Conservation (phyloP, 805 yeast species). For the Sungouiozyma intestinalis region DNA sequence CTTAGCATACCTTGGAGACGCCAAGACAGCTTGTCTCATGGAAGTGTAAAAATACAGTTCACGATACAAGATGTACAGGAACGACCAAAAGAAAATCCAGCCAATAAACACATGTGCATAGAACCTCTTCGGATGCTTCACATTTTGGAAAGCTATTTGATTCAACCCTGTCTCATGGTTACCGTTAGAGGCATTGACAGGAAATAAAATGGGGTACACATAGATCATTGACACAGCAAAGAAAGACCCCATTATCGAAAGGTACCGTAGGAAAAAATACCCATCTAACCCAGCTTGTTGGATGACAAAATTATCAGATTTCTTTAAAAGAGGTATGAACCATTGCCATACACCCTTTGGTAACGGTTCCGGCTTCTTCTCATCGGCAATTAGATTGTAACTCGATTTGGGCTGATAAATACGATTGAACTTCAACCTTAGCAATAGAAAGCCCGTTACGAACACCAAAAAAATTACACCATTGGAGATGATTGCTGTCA, state of each 20-base stretch:
- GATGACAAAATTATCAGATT: constrained; percentile 65
- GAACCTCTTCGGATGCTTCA: constrained; percentile 48
- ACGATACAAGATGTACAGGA: constrained; percentile 66
- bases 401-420: constrained; percentile 79
- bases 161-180: constrained; percentile 58
- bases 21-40: constrained; percentile 61
- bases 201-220: constrained; percentile 62
- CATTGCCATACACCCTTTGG: constrained; percentile 61
- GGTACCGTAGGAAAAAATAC: constrained; percentile 75
- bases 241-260: constrained; percentile 44
- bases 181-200: constrained; percentile 70
- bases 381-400: constrained; percentile 46
- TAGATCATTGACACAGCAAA: constrained; percentile 46
- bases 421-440: constrained; percentile 60
- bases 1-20: constrained; percentile 73
- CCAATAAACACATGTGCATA: constrained; percentile 80
- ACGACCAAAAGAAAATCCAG: constrained; percentile 65
- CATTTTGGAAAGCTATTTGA: constrained; percentile 67
- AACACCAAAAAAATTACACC: constrained; percentile 56
- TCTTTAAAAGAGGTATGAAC: constrained; percentile 52
- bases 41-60: constrained; percentile 73
- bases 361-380: constrained; percentile 62
- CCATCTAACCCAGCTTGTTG: constrained; percentile 93
- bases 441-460: constrained; percentile 47
- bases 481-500: constrained; percentile 62